These are phyloP conservation scores for Pestalotiopsis sp. DNA, from an alignment of 2,329 filamentous ascomycete species.

Conservation along the genomic window DNA sequence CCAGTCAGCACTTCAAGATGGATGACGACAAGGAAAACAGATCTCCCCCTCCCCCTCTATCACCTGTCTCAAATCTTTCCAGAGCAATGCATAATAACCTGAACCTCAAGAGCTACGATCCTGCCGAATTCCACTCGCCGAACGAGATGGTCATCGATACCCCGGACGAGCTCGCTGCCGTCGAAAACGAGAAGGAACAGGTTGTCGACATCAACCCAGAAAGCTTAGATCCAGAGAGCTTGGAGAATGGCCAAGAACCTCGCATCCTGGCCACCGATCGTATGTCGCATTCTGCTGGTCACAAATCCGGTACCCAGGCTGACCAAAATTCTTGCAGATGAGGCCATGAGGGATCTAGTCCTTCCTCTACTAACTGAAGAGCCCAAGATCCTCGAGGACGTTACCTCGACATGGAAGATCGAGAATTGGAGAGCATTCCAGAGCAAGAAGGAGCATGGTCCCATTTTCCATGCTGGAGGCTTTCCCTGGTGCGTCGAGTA, in stretches of 20 bases:
- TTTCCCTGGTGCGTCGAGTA: constrained; percentile 73
- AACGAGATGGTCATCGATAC: constrained; percentile 61
- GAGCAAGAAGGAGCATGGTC: constrained; percentile 82
- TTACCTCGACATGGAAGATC: constrained; percentile 83
- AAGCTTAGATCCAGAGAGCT: constrained; percentile 46
- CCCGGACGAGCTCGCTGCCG: constrained; percentile 55
- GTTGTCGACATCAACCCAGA: constrained; percentile 60
- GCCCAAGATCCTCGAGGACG: constrained; percentile 77
- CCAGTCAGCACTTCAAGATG: background rate
- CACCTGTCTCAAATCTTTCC: background rate
- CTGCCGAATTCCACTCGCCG: constrained; percentile 50
- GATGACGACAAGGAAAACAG: background rate
- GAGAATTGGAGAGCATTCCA: constrained; percentile 74
- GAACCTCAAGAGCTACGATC: constrained; percentile 50
- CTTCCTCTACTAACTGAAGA: constrained; percentile 75
- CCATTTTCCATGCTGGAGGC: constrained; percentile 82
- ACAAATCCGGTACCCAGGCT: constrained; percentile 19
- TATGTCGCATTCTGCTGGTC: constrained; percentile 36
- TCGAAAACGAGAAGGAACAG: constrained; percentile 52
- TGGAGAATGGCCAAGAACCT: constrained; percentile 47
- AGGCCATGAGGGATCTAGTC: constrained; percentile 82
- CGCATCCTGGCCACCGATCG: constrained; percentile 55
- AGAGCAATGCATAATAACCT: too few relatives aligned
- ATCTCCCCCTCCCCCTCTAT: background rate
- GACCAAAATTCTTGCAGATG: constrained; percentile 54